Conservation (phyloP, 768 basidiomycete genomes). For the Tulasnella sp. region DNA sequence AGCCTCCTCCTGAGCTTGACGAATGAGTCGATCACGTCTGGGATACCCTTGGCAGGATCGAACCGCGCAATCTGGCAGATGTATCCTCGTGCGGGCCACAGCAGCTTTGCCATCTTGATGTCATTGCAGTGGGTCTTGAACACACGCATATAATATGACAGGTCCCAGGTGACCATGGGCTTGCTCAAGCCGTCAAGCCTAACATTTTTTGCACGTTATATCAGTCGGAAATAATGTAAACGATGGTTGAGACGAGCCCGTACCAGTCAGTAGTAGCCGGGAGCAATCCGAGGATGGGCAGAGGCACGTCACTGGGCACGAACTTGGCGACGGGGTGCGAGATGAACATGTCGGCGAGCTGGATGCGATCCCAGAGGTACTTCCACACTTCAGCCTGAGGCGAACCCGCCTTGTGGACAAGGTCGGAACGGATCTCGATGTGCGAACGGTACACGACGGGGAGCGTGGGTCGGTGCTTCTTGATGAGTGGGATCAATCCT, state of each 20-base stretch:
- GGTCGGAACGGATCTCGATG: constrained; percentile 82
- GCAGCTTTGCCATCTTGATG: constrained; percentile 70
- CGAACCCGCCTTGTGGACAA: constrained; percentile 68
- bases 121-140: constrained; percentile 65
- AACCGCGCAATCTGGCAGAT: constrained; percentile 89
- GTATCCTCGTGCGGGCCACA: constrained; percentile 76
- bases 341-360: constrained; percentile 84
- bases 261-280: constrained; percentile 82
- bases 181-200: constrained; percentile 92
- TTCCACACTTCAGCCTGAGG: constrained; percentile 90
- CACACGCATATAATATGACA: constrained; percentile 83
- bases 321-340: constrained; percentile 91
- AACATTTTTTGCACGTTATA: not conserved
- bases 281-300: constrained; percentile 56
- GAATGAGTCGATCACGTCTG: constrained; percentile 55
- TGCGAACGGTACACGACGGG: constrained; percentile 92
- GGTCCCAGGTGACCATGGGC: constrained; percentile 30
- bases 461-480: constrained; percentile 66
- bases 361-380: constrained; percentile 88
- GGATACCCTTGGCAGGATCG: constrained; percentile 79
- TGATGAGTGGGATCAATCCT: constrained; percentile 86
- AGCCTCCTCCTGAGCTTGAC: constrained; percentile 66
- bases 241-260: constrained; percentile 25
- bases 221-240: constrained; percentile 25
- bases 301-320: constrained; percentile 74